phyloP scores from a whole-genome alignment of 1,284 basidiomycete genomes.

The Cryptococcus deneoformans region DNA sequence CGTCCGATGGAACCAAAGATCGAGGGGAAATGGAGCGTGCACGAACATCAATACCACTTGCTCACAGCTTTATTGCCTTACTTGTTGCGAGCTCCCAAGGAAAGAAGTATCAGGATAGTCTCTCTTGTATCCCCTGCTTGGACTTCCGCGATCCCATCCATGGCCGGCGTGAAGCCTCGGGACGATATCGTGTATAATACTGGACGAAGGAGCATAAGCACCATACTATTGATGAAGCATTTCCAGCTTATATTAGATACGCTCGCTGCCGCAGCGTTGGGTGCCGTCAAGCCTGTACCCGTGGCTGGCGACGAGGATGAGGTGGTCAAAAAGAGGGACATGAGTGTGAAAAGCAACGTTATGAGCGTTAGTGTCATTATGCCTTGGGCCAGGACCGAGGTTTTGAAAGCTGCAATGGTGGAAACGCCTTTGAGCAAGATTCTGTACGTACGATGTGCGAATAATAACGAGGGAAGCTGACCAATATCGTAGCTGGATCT shows the following conservation, averaged over 20 bases:
- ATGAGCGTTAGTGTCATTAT: constrained; percentile 43
- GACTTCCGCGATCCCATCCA: constrained; percentile 62
- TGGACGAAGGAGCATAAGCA: constrained; percentile 31
- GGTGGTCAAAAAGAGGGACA: constrained; percentile 28
- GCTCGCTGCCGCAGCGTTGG: constrained; percentile 30
- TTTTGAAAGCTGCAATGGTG: constrained; percentile 27
- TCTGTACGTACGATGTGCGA: constrained; percentile 23
- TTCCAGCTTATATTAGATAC: constrained; percentile 45
- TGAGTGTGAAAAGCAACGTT: constrained; percentile 42
- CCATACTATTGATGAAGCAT: constrained; percentile 37
- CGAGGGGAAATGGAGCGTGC: constrained; percentile 31
- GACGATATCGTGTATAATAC: constrained; percentile 18
- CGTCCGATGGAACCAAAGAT: not conserved
- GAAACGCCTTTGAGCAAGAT: constrained; percentile 20
- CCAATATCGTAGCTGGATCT: constrained; percentile 26
- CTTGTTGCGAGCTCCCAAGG: constrained; percentile 70
- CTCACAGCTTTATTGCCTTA: constrained; percentile 71
- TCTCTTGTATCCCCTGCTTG: constrained; percentile 80
- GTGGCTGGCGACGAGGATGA: constrained; percentile 4
- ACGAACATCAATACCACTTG: constrained; percentile 60
- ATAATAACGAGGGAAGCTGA: not conserved
- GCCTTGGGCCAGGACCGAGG: constrained; percentile 44
- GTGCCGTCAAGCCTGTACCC: constrained; percentile 9
- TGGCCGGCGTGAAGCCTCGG: constrained; percentile 33
- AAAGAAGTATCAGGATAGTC: constrained; percentile 78